Conservation (phyloP, 352 stramenopile species). For the Phytophthora sansomeana region DNA sequence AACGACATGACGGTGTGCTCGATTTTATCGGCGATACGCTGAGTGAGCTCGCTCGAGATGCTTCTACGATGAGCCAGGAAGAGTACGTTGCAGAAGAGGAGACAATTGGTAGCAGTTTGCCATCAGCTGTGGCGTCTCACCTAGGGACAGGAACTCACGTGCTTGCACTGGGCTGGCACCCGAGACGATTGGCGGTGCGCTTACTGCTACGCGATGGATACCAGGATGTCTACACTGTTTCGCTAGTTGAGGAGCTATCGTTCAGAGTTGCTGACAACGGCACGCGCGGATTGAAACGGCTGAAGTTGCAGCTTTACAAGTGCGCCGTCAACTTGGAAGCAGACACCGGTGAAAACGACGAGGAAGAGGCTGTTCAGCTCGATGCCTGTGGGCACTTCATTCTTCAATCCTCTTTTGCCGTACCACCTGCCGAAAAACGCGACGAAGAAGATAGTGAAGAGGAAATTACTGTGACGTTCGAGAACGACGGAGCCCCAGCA, state of each 20-base stretch:
- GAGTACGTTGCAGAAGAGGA: conserved; percentile 23
- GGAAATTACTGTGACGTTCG: conserved; percentile 19
- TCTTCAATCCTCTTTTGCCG: conserved; percentile 31
- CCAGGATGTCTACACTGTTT: conserved; percentile 42
- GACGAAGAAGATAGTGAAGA: conserved; percentile 24
- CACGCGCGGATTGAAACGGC: conserved; percentile 14
- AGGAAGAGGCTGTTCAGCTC: conserved; percentile 19
- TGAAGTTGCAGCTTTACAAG: conserved; percentile 38
- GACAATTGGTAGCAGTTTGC: conserved; percentile 25
- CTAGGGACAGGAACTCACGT: conserved; percentile 30
- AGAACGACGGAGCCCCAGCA: conserved; percentile 10
- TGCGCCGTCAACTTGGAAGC: conserved; percentile 19
- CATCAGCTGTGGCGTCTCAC: conserved; percentile 25
- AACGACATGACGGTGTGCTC: conserved; percentile 28
- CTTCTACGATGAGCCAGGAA: conserved; percentile 21
- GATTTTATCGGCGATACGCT: conserved; percentile 41
- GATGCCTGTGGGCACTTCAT: conserved; percentile 30
- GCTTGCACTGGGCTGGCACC: conserved; percentile 40
- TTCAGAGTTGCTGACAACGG: conserved; percentile 14
- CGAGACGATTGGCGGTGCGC: conserved; percentile 15
- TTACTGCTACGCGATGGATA: conserved; percentile 40
- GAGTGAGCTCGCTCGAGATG: conserved; percentile 22
- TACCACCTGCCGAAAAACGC: neutral
- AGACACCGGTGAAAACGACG: conserved; percentile 4
- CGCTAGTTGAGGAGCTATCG: conserved; percentile 17